Evolutionary conservation across 176 grass and related monocot genomes (phyloP).

Genomic region (Otatea glauca): DNA sequence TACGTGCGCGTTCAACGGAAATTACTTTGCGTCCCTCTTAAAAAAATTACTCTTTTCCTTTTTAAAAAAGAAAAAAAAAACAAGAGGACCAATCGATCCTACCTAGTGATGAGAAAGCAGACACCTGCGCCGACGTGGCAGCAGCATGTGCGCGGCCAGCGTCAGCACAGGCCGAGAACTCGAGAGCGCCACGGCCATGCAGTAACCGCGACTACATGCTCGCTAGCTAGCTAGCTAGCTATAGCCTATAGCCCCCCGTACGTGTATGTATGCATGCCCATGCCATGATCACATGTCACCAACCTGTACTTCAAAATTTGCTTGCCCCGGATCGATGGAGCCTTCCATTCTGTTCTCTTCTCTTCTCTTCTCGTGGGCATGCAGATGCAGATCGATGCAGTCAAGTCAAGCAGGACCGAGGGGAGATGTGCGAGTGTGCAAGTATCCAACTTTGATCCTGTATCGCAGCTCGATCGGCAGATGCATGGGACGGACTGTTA

Average conservation of each 20-base stretch:
- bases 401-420: background rate
- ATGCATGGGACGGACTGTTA: background rate
- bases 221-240: background rate
- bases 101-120: background rate
- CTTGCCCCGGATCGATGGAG: background rate
- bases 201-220: constrained; percentile 15
- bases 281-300: background rate
- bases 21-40: too few relatives aligned
- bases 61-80: too few relatives aligned
- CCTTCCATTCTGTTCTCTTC: background rate
- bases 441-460: background rate
- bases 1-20: too few relatives aligned
- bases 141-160: constrained; percentile 22
- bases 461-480: background rate
- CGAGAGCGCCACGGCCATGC: constrained; percentile 1
- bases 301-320: background rate
- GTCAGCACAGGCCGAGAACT: constrained; percentile 2
- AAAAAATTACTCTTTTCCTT: too few relatives aligned
- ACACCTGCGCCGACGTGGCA: constrained; percentile 10
- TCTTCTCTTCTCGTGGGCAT: background rate
- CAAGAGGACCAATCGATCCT: background rate
- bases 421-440: background rate
- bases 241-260: background rate
- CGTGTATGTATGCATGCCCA: background rate
- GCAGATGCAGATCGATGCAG: background rate